A percentile compares a stretch with the other conserved stretches of the same genome.
phyloP scores from a whole-genome alignment of 345 rosid genomes.

The Salix brachista region DNA sequence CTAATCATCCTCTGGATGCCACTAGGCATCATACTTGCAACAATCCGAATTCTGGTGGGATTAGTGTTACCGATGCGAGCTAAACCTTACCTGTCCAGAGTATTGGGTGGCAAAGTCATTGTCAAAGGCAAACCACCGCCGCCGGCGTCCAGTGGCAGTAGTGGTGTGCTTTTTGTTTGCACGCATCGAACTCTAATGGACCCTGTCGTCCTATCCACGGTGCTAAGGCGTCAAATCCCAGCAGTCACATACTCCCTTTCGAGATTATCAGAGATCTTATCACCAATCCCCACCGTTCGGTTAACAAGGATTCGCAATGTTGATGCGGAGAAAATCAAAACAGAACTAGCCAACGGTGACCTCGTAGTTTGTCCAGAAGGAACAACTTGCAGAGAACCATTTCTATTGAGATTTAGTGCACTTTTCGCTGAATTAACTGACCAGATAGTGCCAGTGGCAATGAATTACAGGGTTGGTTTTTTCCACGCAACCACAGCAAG shows the following conservation, averaged over 20 bases:
- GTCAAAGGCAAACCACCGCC: constrained; percentile 78
- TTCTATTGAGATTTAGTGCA: constrained; percentile 72
- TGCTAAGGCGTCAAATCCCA: constrained; percentile 65
- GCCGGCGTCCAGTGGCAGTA: constrained; percentile 26
- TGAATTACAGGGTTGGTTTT: constrained; percentile 86
- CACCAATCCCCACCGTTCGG: constrained; percentile 84
- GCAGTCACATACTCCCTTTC: constrained; percentile 92
- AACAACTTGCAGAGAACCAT: constrained; percentile 92
- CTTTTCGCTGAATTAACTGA: constrained; percentile 86
- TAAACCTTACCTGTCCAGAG: constrained; percentile 45
- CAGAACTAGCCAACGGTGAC: constrained; percentile 53
- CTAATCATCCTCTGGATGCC: constrained; percentile 83
- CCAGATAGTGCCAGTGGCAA: constrained; percentile 82
- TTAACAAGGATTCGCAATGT: constrained; percentile 63
- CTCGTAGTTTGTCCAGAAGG: constrained; percentile 89
- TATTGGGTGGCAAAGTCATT: constrained; percentile 56
- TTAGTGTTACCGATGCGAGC: constrained; percentile 58
- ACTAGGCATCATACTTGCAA: constrained; percentile 61
- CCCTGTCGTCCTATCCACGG: constrained; percentile 73
- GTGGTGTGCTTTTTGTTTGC: constrained; percentile 81
- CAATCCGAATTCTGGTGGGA: constrained; percentile 45
- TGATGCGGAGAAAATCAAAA: constrained; percentile 63
- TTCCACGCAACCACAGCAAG: constrained; percentile 94
- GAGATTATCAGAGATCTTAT: constrained; percentile 63
- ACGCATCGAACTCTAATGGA: constrained; percentile 94